These are phyloP conservation scores for Aquilaria sinensis DNA, from an alignment of 345 rosid species.

Conservation along the genomic window DNA sequence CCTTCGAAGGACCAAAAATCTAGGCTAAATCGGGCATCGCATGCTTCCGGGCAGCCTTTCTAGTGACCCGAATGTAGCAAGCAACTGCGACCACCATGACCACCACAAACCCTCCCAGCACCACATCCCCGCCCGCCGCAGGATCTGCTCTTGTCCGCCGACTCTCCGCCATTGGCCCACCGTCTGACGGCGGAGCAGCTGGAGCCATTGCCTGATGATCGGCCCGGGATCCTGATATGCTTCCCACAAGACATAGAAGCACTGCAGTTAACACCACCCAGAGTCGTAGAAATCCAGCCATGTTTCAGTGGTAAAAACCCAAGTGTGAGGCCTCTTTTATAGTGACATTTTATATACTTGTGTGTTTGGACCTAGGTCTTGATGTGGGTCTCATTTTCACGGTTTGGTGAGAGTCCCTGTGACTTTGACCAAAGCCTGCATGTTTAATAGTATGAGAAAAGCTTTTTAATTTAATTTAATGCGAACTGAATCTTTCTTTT, in stretches of 20 bases:
- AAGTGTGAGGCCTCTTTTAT: too few relatives aligned
- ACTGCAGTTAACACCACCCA: slow-evolving; percentile 13
- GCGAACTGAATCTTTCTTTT: too few relatives aligned
- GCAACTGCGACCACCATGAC: slow-evolving; percentile 22
- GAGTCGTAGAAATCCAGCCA: slow-evolving; percentile 14
- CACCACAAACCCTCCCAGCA: slow-evolving; percentile 29
- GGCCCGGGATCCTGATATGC: not conserved
- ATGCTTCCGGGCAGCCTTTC: not conserved
- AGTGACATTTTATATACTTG: not conserved
- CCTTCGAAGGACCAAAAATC: too few relatives aligned
- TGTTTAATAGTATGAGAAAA: too few relatives aligned
- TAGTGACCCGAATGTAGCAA: slow-evolving; percentile 32
- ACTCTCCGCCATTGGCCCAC: not conserved
- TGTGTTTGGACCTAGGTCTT: too few relatives aligned
- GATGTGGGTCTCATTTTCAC: too few relatives aligned
- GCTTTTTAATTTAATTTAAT: too few relatives aligned
- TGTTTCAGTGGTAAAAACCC: not conserved
- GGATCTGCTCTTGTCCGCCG: slow-evolving; percentile 14
- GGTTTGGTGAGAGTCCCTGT: too few relatives aligned
- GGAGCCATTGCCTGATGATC: not conserved
- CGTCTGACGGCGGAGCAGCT: slow-evolving; percentile 17
- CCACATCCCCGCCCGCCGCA: slow-evolving; percentile 28
- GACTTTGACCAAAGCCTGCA: too few relatives aligned
- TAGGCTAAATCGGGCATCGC: too few relatives aligned
- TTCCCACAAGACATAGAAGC: not conserved